Conservation (phyloP, 495 filamentous ascomycete genomes). For the Aspergillus wentii region DNA sequence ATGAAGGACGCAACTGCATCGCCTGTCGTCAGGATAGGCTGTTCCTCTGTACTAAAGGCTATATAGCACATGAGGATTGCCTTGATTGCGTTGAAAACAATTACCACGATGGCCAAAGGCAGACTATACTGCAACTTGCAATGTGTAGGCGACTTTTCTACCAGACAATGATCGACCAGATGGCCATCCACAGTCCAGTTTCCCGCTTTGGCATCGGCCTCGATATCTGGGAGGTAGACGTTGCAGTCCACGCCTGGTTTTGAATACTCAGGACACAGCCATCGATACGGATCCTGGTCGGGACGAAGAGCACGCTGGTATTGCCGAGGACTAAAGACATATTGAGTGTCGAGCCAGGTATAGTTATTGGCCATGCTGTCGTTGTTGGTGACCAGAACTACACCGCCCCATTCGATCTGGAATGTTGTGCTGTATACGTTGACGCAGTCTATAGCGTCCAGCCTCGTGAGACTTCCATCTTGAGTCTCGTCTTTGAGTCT, state of each 20-base stretch:
- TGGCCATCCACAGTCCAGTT: constrained; percentile 13
- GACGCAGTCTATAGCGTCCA: constrained; percentile 7
- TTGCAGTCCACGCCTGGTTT: background rate
- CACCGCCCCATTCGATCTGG: constrained; percentile 1
- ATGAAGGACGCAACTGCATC: constrained; percentile 49
- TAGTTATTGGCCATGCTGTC: background rate
- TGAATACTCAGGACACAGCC: background rate
- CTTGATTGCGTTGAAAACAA: constrained; percentile 33
- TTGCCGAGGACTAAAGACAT: background rate
- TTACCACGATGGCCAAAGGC: constrained; percentile 20
- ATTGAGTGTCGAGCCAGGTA: background rate
- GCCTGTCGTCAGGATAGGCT: constrained; percentile 44
- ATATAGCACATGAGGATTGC: constrained; percentile 23
- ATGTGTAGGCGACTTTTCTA: constrained; percentile 13
- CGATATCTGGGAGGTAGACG: background rate
- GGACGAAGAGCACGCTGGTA: no score
- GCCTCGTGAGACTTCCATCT: background rate
- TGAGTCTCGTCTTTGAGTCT: background rate
- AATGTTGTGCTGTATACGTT: constrained; percentile 3
- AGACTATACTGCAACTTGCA: constrained; percentile 42
- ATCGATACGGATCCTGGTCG: background rate
- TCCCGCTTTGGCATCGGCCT: constrained; percentile 6
- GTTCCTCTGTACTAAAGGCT: constrained; percentile 14
- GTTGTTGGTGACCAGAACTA: constrained; percentile 11
- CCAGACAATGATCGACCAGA: constrained; percentile 35